phyloP scores from a whole-genome alignment of 176 grass and related monocot species.

The Aegilops umbellulata region DNA sequence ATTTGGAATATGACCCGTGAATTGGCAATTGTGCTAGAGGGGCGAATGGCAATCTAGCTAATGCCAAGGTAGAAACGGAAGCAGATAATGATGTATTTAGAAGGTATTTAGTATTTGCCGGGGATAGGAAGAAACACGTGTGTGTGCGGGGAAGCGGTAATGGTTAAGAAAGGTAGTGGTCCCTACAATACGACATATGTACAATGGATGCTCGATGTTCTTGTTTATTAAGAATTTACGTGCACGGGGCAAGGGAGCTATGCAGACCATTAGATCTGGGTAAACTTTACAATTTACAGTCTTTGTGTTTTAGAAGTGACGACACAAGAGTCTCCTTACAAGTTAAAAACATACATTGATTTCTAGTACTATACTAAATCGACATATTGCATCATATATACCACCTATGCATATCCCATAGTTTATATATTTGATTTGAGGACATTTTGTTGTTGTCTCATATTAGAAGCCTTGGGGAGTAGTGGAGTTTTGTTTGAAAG shows the following conservation, averaged over 20 bases:
- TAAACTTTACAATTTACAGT: not conserved
- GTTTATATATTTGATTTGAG: not conserved
- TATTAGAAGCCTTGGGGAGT: not conserved
- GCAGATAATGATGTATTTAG: not conserved
- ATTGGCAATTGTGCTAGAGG: not conserved
- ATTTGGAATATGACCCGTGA: not conserved
- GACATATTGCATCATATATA: not conserved
- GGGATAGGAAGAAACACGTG: not conserved
- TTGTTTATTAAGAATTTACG: not conserved
- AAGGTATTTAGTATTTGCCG: not conserved
- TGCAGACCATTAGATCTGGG: not conserved
- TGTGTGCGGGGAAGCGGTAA: not conserved
- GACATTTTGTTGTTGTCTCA: not conserved
- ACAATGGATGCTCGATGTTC: not conserved
- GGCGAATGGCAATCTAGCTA: not conserved
- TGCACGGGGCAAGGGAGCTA: not conserved
- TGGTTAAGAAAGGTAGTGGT: not conserved
- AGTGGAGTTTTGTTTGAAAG: not conserved
- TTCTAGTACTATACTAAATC: not conserved
- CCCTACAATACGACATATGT: not conserved
- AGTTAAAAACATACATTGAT: not conserved
- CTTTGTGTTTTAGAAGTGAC: not conserved
- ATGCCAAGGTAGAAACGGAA: not conserved
- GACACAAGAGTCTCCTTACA: not conserved
- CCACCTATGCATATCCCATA: not conserved